Evolutionary conservation across 2,329 filamentous ascomycete genomes (phyloP).

Genomic region (Paramyrothecium roridum): DNA sequence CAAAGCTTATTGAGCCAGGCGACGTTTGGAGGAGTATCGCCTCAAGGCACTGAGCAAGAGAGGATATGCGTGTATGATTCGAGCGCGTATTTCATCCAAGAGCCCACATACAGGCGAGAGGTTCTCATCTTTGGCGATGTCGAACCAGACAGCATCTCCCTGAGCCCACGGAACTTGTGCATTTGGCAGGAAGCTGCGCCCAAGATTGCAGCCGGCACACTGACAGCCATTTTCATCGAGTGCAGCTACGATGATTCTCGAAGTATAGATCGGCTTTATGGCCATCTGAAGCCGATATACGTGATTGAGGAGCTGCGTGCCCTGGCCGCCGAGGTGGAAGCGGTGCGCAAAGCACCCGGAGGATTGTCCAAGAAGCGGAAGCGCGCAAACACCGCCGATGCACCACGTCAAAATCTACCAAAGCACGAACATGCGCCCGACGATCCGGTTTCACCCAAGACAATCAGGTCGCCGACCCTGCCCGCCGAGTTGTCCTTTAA

Average conservation of each 20-base stretch:
- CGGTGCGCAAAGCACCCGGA: constrained; percentile 35
- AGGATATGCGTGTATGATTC: constrained; percentile 75
- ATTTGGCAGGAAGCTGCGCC: constrained; percentile 89
- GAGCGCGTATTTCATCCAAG: constrained; percentile 89
- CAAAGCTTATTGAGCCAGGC: constrained; percentile 28
- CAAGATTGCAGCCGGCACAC: constrained; percentile 69
- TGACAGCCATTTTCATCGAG: constrained; percentile 89
- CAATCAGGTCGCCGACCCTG: constrained; percentile 26
- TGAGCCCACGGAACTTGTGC: constrained; percentile 73
- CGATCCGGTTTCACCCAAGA: constrained; percentile 51
- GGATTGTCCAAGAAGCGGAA: constrained; percentile 61
- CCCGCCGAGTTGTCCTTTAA: constrained; percentile 5
- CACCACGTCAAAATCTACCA: constrained; percentile 14
- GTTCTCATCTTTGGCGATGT: constrained; percentile 94
- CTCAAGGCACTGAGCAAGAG: constrained; percentile 34
- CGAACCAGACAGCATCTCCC: constrained; percentile 82
- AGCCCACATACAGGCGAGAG: constrained; percentile 66
- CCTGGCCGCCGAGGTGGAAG: constrained; percentile 69
- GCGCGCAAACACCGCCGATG: constrained; percentile 34
- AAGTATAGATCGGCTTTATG: constrained; percentile 75
- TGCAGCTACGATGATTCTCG: constrained; percentile 88
- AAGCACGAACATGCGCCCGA: constrained; percentile 26
- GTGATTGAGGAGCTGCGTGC: constrained; percentile 73
- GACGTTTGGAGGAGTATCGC: constrained; percentile 17
- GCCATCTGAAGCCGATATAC: constrained; percentile 82